A percentile compares a stretch with the other conserved stretches of the same genome.
Conservation (phyloP, 805 yeast species). For the Candida patagonica region DNA sequence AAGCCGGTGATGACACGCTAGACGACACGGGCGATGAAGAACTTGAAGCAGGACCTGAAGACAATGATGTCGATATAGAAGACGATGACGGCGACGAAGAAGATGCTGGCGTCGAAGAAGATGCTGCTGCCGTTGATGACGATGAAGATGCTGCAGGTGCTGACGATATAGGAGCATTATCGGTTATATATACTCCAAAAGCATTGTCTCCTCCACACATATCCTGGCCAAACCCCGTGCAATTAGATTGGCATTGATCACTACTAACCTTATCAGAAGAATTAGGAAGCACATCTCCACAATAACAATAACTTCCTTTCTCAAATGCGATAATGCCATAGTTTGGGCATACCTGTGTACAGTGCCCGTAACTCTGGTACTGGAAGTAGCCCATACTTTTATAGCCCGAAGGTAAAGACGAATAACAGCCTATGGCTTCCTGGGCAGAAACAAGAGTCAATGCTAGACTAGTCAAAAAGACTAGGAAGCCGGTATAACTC, state of each 20-base stretch:
- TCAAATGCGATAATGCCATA: constrained; percentile 38
- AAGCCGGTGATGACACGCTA: constrained; percentile 16
- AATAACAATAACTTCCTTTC: constrained; percentile 52
- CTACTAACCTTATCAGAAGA: constrained; percentile 27
- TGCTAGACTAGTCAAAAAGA: no score
- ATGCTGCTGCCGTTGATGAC: constrained; percentile 4
- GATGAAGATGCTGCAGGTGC: constrained; percentile 17
- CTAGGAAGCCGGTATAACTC: no score
- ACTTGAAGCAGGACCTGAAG: constrained; percentile 15
- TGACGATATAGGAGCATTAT: no score
- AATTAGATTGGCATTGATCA: constrained; percentile 35
- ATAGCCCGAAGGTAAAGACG: constrained; percentile 3
- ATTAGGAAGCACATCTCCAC: constrained; percentile 44
- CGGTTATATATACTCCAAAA: constrained; percentile 22
- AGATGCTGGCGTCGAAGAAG: constrained; percentile 13
- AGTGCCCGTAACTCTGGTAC: constrained; percentile 53
- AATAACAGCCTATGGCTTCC: constrained; percentile 14
- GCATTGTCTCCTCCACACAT: constrained; percentile 53
- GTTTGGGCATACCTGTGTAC: constrained; percentile 41
- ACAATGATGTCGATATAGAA: constrained; percentile 15
- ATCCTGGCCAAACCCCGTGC: constrained; percentile 56
- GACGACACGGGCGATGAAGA: constrained; percentile 19
- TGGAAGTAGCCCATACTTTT: constrained; percentile 34
- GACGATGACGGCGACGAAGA: constrained; percentile 17
- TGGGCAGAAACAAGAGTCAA: not conserved